These are phyloP conservation scores for Colletotrichum spinosum DNA, from an alignment of 2,329 filamentous ascomycete genomes.

Conservation along the genomic window DNA sequence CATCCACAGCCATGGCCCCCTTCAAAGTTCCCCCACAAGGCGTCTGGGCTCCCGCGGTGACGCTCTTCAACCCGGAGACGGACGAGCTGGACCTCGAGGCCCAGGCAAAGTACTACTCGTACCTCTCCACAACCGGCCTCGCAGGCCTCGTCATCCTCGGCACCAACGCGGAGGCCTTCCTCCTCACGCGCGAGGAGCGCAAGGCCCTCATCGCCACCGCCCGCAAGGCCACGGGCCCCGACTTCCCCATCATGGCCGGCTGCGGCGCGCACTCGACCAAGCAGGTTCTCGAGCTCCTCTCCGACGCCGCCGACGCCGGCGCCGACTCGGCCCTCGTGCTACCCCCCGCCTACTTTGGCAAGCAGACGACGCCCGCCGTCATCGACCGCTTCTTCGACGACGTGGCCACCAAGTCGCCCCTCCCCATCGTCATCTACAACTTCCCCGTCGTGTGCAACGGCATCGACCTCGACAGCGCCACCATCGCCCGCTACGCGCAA, in stretches of 20 bases:
- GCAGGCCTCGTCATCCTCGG: conserved; percentile 65
- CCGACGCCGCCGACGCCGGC: conserved; percentile 69
- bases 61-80: conserved; percentile 62
- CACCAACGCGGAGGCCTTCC: conserved; percentile 67
- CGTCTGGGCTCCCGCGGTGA: conserved; percentile 65
- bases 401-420: conserved; percentile 60
- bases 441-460: conserved; percentile 77
- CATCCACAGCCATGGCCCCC: conserved; percentile 12
- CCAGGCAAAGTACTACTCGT: conserved; percentile 63
- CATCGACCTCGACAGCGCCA: conserved; percentile 74
- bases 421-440: conserved; percentile 75
- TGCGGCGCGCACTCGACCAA: conserved; percentile 73
- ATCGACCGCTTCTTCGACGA: conserved; percentile 70
- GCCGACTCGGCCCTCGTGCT: conserved; percentile 72
- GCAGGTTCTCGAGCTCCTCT: conserved; percentile 70
- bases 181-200: conserved; percentile 70
- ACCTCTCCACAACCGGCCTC: conserved; percentile 62
- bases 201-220: conserved; percentile 67
- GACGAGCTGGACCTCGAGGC: conserved; percentile 60
- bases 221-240: conserved; percentile 61
- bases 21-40: conserved; percentile 44
- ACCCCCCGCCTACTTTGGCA: conserved; percentile 74
- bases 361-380: conserved; percentile 67
- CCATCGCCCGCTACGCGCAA: conserved; percentile 64
- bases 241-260: conserved; percentile 71